These are phyloP conservation scores for Pythium coloratum DNA, from an alignment of 352 stramenopile genomes.

Conservation along the genomic window DNA sequence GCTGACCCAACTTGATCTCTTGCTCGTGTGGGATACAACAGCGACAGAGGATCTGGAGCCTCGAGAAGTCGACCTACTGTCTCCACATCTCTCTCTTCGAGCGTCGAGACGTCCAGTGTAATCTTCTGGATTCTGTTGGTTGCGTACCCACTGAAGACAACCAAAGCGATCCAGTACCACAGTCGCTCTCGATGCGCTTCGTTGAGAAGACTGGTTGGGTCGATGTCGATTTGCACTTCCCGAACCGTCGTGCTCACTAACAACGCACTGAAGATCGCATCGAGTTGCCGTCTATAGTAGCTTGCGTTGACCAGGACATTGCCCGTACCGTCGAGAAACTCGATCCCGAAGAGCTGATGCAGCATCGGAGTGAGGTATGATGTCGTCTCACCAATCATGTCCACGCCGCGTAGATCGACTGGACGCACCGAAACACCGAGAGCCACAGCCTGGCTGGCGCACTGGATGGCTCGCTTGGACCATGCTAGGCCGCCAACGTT, in stretches of 20 bases:
- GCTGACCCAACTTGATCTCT: neutral
- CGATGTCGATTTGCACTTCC: neutral
- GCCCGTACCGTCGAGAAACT: no score
- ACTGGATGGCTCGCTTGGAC: no score
- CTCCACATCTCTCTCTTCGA: neutral
- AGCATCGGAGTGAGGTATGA: neutral
- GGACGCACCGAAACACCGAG: neutral
- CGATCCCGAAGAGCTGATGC: no score
- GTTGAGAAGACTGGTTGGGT: neutral
- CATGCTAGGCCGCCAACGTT: no score
- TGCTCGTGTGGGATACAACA: neutral
- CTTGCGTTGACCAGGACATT: neutral
- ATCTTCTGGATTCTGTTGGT: neutral
- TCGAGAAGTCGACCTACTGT: neutral
- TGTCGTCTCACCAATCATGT: neutral
- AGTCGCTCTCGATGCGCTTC: neutral
- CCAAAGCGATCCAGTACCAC: neutral
- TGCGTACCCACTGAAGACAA: neutral
- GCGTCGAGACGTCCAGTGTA: neutral
- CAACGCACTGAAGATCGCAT: neutral
- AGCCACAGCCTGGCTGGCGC: neutral
- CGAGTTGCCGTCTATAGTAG: no score
- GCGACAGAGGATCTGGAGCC: neutral
- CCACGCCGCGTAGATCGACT: neutral
- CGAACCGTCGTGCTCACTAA: neutral